Base-by-base conservation (phyloP, 139 green algal genomes). In the Tetradesmus lagerheimii region DNA sequence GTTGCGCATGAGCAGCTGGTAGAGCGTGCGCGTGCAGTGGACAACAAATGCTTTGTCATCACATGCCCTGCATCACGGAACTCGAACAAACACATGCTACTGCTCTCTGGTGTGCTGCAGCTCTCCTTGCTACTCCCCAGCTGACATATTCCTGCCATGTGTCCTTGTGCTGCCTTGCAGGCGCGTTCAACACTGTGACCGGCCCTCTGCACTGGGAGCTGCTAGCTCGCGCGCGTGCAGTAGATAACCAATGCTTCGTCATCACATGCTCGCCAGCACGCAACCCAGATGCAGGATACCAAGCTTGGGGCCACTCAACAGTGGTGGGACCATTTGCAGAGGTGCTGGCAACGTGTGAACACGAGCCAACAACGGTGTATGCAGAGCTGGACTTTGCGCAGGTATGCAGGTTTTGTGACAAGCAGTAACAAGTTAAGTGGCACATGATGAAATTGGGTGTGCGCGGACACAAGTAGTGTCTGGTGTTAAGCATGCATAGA, bases 131-230 rank as follows among this genome's bases (percentile, higher is more conserved):
- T n/a, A n/a, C n/a, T n/a, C n/a, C n/a, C n/a, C n/a, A n/a, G n/a
- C n/a, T n/a, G n/a, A n/a, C n/a, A n/a, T n/a, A n/a, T n/a, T n/a
- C n/a, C n/a, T n/a, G n/a, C n/a, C n/a, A n/a, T n/a, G n/a, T n/a
- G n/a, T n/a, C n/a, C n/a, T n/a, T n/a, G n/a, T n/a, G n/a, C n/a
- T n/a, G n/a, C 11, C 37, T n/a, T 87, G 81, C 95, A 95, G 97
- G 96, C 39, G 96, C 97, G 2, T 99, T 99, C 94, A 99, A 99
- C 92, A 98, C 93, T 66, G 97, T 95, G 34, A 99, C 97, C 1
- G 97, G 98, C 6, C 98, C 98, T 0, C 89, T 96, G 64, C 98
- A 99, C 94, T 99, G 98, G 98, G 94, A 99, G 94, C 94, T 99
- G 76, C 95, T 99, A 79, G 94, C 96, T 64, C 89, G 92, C 45